Percentiles rank a stretch among this genome's conserved stretches.
Conservation (phyloP, 1,139 yeast genomes). For the Lodderomyces beijingensis region DNA sequence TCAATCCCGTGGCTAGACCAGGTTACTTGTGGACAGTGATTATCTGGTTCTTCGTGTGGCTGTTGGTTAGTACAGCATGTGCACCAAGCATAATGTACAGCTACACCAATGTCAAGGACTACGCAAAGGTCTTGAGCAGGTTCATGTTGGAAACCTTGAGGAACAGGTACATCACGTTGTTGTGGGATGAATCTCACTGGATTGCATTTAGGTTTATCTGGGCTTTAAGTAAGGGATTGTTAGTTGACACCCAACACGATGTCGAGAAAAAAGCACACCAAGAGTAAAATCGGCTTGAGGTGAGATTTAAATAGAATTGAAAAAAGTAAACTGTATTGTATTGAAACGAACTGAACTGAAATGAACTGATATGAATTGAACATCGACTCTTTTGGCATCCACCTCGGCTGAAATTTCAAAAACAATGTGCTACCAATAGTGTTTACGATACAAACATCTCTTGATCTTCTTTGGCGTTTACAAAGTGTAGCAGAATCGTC, state of each 20-base stretch:
- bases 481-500: too few relatives aligned
- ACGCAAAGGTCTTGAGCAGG: constrained; percentile 4
- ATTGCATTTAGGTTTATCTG: constrained; percentile 9
- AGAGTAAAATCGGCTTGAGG: too few relatives aligned
- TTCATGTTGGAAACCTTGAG: constrained; percentile 3
- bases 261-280: background rate
- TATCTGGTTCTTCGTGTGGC: constrained; percentile 10
- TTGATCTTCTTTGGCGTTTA: too few relatives aligned
- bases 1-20: constrained; percentile 3
- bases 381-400: too few relatives aligned
- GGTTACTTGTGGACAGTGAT: constrained; percentile 4
- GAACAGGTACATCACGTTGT: constrained; percentile 5
- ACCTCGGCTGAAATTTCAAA: too few relatives aligned
- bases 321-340: too few relatives aligned
- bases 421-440: too few relatives aligned
- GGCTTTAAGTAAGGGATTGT: constrained; percentile 7
- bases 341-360: too few relatives aligned
- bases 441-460: too few relatives aligned
- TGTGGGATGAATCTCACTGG: constrained; percentile 12
- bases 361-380: too few relatives aligned
- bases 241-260: background rate
- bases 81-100: constrained; percentile 6
- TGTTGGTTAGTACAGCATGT: constrained; percentile 8
- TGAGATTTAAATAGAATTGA: too few relatives aligned
- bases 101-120: constrained; percentile 6